phyloP scores from a whole-genome alignment of 106 monocot species.

The Gastrodia elata region DNA sequence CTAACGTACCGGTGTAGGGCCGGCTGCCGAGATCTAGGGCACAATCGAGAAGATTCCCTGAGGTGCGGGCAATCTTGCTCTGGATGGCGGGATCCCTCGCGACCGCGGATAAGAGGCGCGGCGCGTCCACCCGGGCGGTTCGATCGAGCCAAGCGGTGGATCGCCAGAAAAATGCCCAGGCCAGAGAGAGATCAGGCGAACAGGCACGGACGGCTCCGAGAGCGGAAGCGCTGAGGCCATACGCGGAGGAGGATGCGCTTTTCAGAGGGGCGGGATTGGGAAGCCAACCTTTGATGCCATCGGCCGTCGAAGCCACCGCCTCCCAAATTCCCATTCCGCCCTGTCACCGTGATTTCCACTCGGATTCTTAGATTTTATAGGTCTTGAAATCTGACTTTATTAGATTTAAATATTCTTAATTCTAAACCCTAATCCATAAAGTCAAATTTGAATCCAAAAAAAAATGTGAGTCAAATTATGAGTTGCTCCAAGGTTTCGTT shows the following conservation, averaged over 20 bases:
- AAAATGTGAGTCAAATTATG: too few species aligned
- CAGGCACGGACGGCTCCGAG: not conserved
- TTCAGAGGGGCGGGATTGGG: constrained; percentile 4
- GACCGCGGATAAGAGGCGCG: not conserved
- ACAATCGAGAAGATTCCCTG: not conserved
- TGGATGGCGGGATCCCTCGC: not conserved
- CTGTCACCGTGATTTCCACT: too few species aligned
- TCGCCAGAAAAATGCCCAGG: not conserved
- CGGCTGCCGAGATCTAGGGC: constrained; percentile 1
- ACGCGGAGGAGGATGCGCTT: too few species aligned
- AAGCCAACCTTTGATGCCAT: not conserved
- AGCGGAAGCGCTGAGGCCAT: not conserved
- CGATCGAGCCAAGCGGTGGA: not conserved
- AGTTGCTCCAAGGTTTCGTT: too few species aligned
- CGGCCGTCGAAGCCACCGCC: constrained; percentile 3
- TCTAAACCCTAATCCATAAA: too few species aligned
- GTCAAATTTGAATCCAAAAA: too few species aligned
- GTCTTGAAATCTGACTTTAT: too few species aligned
- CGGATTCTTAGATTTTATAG: too few species aligned
- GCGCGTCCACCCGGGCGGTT: not conserved
- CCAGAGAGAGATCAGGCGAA: not conserved
- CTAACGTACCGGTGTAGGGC: not conserved
- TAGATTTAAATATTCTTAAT: too few species aligned
- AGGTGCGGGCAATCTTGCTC: not conserved
- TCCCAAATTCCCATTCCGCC: constrained; percentile 17